Conservation (phyloP, 2,329 filamentous ascomycete genomes). For the Trichoderma sp. region DNA sequence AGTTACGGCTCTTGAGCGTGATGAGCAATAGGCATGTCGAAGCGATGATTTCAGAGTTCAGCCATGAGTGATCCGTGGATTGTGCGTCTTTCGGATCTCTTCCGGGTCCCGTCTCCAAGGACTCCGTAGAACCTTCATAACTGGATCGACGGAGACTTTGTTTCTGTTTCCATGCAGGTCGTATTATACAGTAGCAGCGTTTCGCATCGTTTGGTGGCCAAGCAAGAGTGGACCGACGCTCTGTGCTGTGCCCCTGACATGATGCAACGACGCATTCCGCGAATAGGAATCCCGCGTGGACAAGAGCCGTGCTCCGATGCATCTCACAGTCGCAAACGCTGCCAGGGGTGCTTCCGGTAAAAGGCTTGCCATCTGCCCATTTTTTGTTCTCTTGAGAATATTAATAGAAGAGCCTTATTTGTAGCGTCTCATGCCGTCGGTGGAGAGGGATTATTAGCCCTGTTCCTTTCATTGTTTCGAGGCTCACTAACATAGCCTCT, state of each 20-base stretch:
- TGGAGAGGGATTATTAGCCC: neutral
- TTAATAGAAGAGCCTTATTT: neutral
- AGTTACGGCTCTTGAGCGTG: neutral
- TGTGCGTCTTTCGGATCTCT: neutral
- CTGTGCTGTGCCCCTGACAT: constrained; percentile 16
- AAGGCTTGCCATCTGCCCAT: neutral
- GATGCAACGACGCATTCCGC: neutral
- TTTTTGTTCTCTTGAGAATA: neutral
- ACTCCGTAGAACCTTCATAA: neutral
- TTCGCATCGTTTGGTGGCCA: neutral
- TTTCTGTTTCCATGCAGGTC: neutral
- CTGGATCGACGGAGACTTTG: neutral
- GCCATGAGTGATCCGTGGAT: neutral
- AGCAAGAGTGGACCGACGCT: neutral
- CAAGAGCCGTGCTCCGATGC: constrained; percentile 4
- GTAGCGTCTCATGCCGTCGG: neutral
- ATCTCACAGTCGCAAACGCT: constrained; percentile 4
- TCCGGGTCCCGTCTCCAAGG: neutral
- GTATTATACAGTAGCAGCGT: neutral
- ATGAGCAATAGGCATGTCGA: neutral
- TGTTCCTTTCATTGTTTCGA: neutral
- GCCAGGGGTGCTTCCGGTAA: neutral
- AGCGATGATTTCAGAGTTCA: neutral
- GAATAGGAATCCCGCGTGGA: constrained; percentile 9
- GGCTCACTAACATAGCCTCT: constrained; percentile 11